Evolutionary conservation across 495 filamentous ascomycete species (phyloP).

Genomic region (Articulospora tetracladia): DNA sequence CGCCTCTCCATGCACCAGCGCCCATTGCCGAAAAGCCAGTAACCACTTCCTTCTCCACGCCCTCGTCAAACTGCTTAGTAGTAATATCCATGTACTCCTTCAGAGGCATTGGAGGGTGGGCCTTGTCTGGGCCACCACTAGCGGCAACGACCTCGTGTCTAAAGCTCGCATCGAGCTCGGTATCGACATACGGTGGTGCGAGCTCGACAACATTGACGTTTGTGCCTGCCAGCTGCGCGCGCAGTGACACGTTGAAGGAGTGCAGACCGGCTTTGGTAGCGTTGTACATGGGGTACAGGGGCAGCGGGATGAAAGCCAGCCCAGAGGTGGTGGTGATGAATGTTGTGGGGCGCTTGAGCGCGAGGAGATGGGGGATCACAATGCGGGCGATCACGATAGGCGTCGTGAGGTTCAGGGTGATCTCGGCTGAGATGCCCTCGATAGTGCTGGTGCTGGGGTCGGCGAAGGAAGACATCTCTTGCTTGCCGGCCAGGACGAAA

Average conservation of each 20-base stretch:
- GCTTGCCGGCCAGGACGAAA: constrained; percentile 31
- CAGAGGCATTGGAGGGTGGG: constrained; percentile 24
- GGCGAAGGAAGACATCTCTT: constrained; percentile 22
- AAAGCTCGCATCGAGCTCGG: constrained; percentile 29
- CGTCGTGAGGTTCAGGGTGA: constrained; percentile 30
- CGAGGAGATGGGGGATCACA: constrained; percentile 31
- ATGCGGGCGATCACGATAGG: constrained; percentile 28
- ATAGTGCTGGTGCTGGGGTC: constrained; percentile 23
- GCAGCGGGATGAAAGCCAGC: constrained; percentile 30
- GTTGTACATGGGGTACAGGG: constrained; percentile 65
- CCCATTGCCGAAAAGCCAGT: constrained; percentile 29
- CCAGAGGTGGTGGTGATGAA: constrained; percentile 31
- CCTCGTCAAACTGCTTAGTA: constrained; percentile 21
- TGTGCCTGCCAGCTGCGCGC: constrained; percentile 81
- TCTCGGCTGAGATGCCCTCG: constrained; percentile 19
- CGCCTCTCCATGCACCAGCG: constrained; percentile 28
- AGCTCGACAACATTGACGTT: constrained; percentile 35
- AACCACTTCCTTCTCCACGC: constrained; percentile 28
- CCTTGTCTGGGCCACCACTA: constrained; percentile 26
- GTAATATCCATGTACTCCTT: constrained; percentile 27
- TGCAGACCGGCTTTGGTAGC: constrained; percentile 91
- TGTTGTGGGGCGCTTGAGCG: constrained; percentile 21
- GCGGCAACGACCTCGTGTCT: constrained; percentile 20
- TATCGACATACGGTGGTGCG: constrained; percentile 36
- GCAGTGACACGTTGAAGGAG: constrained; percentile 78